phyloP scores from a whole-genome alignment of 805 yeast species.

The Schizosaccharomyces osmophilus region DNA sequence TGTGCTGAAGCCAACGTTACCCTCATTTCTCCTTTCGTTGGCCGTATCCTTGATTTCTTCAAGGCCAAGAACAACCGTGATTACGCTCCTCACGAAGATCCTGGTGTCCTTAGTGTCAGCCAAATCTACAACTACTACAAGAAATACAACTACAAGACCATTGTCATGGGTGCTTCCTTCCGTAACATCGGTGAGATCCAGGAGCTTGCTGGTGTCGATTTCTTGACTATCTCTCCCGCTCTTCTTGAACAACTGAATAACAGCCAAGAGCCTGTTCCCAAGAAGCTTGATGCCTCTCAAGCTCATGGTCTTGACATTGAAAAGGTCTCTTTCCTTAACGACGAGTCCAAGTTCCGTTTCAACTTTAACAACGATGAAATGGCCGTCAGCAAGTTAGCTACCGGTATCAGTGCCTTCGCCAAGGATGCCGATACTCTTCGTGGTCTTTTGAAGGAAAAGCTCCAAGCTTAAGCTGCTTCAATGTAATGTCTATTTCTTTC shows the following conservation, averaged over 20 bases:
- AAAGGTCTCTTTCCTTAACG: slow-evolving; percentile 60
- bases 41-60: slow-evolving; percentile 97
- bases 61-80: slow-evolving; percentile 60
- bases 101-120: slow-evolving; percentile 86
- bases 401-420: slow-evolving; percentile 93
- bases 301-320: slow-evolving; percentile 24
- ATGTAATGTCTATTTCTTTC: neutral
- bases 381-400: slow-evolving; percentile 93
- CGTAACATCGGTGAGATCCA: slow-evolving; percentile 89
- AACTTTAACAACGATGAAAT: slow-evolving; percentile 83
- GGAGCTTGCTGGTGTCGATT: slow-evolving; percentile 93
- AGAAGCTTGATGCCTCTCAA: slow-evolving; percentile 52
- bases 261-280: slow-evolving; percentile 59
- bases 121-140: slow-evolving; percentile 89
- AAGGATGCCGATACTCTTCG: slow-evolving; percentile 64
- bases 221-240: slow-evolving; percentile 81
- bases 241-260: slow-evolving; percentile 68
- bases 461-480: slow-evolving; percentile 1
- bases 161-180: slow-evolving; percentile 99
- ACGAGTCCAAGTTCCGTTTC: slow-evolving; percentile 80
- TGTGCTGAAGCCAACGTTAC: slow-evolving; percentile 95
- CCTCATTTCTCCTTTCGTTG: slow-evolving; percentile 93
- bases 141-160: slow-evolving; percentile 86
- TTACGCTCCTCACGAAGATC: slow-evolving; percentile 61
- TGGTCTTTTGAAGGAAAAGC: slow-evolving; percentile 8